phyloP scores from a whole-genome alignment of 164 flowering plant genomes.

The Berberis vulgaris region DNA sequence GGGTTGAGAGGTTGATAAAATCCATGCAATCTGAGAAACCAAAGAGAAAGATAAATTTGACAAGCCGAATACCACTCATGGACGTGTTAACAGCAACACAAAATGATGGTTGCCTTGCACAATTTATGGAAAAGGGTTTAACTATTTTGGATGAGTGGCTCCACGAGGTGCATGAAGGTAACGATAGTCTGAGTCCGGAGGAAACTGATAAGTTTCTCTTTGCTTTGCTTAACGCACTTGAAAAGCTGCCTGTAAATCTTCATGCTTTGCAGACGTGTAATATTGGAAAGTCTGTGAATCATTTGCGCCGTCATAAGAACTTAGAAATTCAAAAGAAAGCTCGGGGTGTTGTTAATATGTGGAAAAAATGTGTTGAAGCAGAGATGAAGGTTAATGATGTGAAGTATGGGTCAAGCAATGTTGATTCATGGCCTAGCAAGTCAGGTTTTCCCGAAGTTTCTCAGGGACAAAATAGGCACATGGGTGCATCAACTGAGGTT shows the following conservation, averaged over 20 bases:
- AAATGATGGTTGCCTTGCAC: conserved; percentile 59
- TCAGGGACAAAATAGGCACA: conserved; percentile 46
- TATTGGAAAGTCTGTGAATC: conserved; percentile 88
- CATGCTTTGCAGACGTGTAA: conserved; percentile 73
- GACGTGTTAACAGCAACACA: conserved; percentile 77
- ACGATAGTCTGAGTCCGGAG: conserved; percentile 48
- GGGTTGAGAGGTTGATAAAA: conserved; percentile 75
- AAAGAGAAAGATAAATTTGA: conserved; percentile 63
- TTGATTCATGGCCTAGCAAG: conserved; percentile 56
- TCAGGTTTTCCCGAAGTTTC: conserved; percentile 43
- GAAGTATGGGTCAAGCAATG: conserved; percentile 56
- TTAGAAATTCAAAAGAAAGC: conserved; percentile 62
- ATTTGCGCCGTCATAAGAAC: conserved; percentile 51
- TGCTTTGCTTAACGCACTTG: conserved; percentile 82
- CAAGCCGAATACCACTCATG: conserved; percentile 56
- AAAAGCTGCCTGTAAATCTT: conserved; percentile 87
- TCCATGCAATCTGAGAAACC: conserved; percentile 58
- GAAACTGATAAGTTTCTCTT: conserved; percentile 81
- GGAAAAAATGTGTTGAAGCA: conserved; percentile 96
- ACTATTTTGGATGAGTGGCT: conserved; percentile 93
- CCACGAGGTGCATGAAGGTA: conserved; percentile 82
- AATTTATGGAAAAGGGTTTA: conserved; percentile 83
- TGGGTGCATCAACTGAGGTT: conserved; percentile 49
- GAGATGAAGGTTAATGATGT: conserved; percentile 82
- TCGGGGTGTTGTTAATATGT: conserved; percentile 78